Base-by-base conservation (phyloP, 2,329 filamentous ascomycete genomes). In the Aspergillus flavus region DNA sequence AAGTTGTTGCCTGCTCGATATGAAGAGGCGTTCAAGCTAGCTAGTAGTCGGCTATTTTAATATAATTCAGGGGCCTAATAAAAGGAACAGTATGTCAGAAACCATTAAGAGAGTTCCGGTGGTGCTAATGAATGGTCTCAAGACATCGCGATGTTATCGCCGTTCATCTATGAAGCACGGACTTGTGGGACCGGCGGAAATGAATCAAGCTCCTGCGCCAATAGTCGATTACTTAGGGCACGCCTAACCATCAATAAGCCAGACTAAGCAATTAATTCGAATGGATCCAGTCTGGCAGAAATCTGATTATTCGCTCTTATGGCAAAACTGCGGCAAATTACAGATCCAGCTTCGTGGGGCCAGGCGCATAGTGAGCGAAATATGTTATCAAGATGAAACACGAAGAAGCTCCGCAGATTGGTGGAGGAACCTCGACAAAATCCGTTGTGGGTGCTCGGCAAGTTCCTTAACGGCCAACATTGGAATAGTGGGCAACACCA, bases 361-460 rank as follows among this genome's bases (percentile, higher is more conserved):
- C 21, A n/a, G 52, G 11, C 5, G 10, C 10, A 54, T 23, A 16
- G n/a, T 55, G n/a, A 39, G 34, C 32, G 28, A 55, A 19, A 39
- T 26, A 39, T 41, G n/a, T 55, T 34, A 55, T 55, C 36, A 36
- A 39, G 32, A 55, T 55, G 52, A 55, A 41, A 55, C 52, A 55
- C 14, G 28, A n/a, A 32, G 9, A 36, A n/a, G n/a, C 34, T 39
- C n/a, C 52, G 52, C 30, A 39, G 52, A 55, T 55, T 55, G 52
- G 52, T 55, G 52, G 52, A 55, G n/a, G 52, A 55, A 39, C 32
- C 21, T 36, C 52, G 32, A 55, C 34, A 26, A 55, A 41, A 14
- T 39, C 52, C 32, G 32, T 55, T 55, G 32, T 55, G 52, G 52
- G 21, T 55, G 52, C 52, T 55, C 52, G 52, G 52, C n/a, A 55